Base-by-base conservation (phyloP, 805 yeast genomes). In the Saccharomycopsis sp. region DNA sequence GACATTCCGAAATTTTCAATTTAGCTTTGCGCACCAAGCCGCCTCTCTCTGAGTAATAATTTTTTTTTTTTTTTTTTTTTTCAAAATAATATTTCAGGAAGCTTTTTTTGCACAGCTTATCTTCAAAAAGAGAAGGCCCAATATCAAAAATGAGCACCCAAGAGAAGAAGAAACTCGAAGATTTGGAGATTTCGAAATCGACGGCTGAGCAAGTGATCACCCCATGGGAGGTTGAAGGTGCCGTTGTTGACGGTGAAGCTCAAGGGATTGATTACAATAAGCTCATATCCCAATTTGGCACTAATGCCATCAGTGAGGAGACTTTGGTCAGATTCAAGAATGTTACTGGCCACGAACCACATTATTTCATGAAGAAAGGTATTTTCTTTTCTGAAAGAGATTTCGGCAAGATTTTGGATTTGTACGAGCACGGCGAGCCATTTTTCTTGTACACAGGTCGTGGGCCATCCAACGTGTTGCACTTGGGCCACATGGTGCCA, bases 201-300 rank as follows among this genome's bases (percentile, higher is more conserved):
- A 19, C 30, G 5, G 44, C 26, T 27, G 77, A 69, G 43, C 88
- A 80, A 57, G 68, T 65, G 26, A 69, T 82, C 46, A 92, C 98
- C 1, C 98, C 98, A 36, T 92, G 98, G 98, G 98, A 92, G 59
- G 98, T 92, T 22, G 95, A 84, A 62, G 98, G 97, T 44, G 97
- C 96, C 2, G 94, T 89, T 35, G 96, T 86, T 43, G 94, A 88
- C 53, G 98, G 98, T 41, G 68, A 80, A 53, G 75, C 82, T n/a
- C 88, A 82, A 59, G 87, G 77, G 20, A 88, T 92, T 52, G 95
- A 92, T 64, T 92, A 92, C 58, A 89, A 85, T 44, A 86, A 86
- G 63, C 69, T 92, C 51, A 82, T 86, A 53, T 67, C 68, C 49
- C 84, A 83, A 57, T 92, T 92, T 54, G 98, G 98, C 53, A 87